phyloP scores from a whole-genome alignment of 352 stramenopile species.

The Phytophthora pisi region DNA sequence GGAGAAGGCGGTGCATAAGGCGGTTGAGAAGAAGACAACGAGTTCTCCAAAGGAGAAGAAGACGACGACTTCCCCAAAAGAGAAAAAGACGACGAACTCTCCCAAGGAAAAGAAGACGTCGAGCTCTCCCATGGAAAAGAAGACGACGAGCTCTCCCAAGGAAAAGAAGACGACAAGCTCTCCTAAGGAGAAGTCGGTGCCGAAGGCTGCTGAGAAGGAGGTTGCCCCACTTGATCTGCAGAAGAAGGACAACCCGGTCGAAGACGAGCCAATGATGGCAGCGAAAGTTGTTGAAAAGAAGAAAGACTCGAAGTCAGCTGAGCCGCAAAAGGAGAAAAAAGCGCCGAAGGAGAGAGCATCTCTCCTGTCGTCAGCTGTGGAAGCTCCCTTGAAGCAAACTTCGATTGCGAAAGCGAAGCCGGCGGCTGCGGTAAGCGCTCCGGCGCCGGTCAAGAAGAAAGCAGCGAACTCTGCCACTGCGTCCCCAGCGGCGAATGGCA shows the following conservation, averaged over 20 bases:
- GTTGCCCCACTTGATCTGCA: background rate
- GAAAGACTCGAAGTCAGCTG: background rate
- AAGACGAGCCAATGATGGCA: background rate
- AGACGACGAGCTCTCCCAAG: too few species aligned
- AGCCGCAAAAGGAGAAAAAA: constrained; percentile 11
- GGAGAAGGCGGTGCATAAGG: too few species aligned
- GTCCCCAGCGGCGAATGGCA: background rate
- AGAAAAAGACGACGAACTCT: too few species aligned
- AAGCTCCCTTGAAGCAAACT: background rate
- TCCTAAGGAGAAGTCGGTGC: background rate
- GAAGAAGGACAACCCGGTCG: background rate
- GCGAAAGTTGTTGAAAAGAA: background rate
- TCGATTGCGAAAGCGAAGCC: background rate
- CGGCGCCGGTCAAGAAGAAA: constrained; percentile 14
- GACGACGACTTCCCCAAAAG: too few species aligned
- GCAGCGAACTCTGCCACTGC: constrained; percentile 7
- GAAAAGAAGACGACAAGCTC: too few species aligned
- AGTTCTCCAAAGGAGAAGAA: too few species aligned
- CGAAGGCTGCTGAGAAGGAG: background rate
- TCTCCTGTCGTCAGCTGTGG: background rate
- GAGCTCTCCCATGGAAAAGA: too few species aligned
- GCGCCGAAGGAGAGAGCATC: background rate
- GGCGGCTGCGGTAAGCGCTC: background rate
- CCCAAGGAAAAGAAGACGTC: too few species aligned
- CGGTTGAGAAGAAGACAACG: too few species aligned